Evolutionary conservation across 129 eudicot genomes (phyloP).

Genomic region (Heracleum sosnowskyi): DNA sequence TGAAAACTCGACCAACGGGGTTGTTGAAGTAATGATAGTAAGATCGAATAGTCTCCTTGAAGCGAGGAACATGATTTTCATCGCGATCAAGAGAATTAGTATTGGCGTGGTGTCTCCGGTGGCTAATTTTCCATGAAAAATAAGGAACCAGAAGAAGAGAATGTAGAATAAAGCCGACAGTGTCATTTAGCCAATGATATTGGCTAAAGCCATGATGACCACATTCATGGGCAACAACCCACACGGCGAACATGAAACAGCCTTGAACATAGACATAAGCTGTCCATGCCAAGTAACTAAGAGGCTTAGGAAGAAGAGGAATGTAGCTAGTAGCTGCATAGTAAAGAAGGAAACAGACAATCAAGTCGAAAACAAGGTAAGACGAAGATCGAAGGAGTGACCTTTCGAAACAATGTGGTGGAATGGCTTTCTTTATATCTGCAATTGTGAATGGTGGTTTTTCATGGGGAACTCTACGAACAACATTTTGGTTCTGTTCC

Average conservation of each 20-base stretch:
- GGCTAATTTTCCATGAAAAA: too few species aligned
- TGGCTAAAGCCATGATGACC: slow-evolving; percentile 23
- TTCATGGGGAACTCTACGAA: slow-evolving; percentile 7
- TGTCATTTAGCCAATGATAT: slow-evolving; percentile 17
- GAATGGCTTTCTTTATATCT: slow-evolving; percentile 22
- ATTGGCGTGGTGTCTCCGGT: too few species aligned
- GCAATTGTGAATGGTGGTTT: slow-evolving; percentile 19
- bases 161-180: slow-evolving; percentile 22
- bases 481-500: background rate
- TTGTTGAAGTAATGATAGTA: slow-evolving; percentile 7
- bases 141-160: background rate
- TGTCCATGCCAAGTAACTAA: slow-evolving; percentile 23
- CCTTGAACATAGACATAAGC: slow-evolving; percentile 23
- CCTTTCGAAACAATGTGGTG: slow-evolving; percentile 18
- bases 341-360: slow-evolving; percentile 7
- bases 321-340: slow-evolving; percentile 14
- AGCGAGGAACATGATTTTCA: too few species aligned
- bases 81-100: too few species aligned
- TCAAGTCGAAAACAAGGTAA: slow-evolving; percentile 2
- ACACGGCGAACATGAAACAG: slow-evolving; percentile 3
- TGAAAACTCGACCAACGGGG: too few species aligned
- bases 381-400: slow-evolving; percentile 8
- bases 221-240: slow-evolving; percentile 27
- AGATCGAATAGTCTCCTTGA: background rate
- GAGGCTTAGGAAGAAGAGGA: slow-evolving; percentile 15